A percentile compares a stretch with the other conserved stretches of the same genome.
phyloP scores from a whole-genome alignment of 805 yeast genomes.

The Sungouiella blattae region DNA sequence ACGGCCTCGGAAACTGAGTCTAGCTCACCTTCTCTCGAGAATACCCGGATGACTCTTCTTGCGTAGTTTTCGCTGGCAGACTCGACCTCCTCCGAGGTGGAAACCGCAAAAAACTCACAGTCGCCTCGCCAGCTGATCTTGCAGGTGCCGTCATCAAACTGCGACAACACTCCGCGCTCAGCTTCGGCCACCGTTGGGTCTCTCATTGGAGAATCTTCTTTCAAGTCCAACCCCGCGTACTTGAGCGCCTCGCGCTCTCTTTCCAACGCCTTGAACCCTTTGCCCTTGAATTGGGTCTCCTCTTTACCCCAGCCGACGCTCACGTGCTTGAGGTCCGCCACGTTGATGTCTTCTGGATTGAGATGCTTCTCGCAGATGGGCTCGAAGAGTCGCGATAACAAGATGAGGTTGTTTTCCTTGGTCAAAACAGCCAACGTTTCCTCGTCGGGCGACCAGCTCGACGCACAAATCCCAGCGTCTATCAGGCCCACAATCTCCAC shows the following conservation, averaged over 20 bases:
- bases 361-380: conserved; percentile 66
- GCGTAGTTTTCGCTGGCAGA: conserved; percentile 33
- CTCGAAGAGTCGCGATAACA: conserved; percentile 76
- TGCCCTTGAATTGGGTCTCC: conserved; percentile 95
- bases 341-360: conserved; percentile 55
- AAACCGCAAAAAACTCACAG: conserved; percentile 74
- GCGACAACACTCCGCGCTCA: conserved; percentile 64
- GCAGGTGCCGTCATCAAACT: conserved; percentile 46
- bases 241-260: conserved; percentile 52
- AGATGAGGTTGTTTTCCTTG: conserved; percentile 51
- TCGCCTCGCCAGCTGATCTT: conserved; percentile 94
- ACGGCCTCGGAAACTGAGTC: conserved; percentile 88
- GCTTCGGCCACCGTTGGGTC: conserved; percentile 86
- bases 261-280: conserved; percentile 79
- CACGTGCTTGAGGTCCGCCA: conserved; percentile 70
- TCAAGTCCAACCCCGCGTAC: conserved; percentile 66
- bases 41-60: conserved; percentile 81
- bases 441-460: conserved; percentile 89
- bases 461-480: conserved; percentile 69
- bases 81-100: conserved; percentile 54
- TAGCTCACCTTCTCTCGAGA: conserved; percentile 70
- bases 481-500: conserved; percentile 80
- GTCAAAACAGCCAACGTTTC: conserved; percentile 76
- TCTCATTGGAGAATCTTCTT: conserved; percentile 52
- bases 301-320: conserved; percentile 98